Conservation (phyloP, 2,329 filamentous ascomycete genomes). For the Westerdykella sp. region DNA sequence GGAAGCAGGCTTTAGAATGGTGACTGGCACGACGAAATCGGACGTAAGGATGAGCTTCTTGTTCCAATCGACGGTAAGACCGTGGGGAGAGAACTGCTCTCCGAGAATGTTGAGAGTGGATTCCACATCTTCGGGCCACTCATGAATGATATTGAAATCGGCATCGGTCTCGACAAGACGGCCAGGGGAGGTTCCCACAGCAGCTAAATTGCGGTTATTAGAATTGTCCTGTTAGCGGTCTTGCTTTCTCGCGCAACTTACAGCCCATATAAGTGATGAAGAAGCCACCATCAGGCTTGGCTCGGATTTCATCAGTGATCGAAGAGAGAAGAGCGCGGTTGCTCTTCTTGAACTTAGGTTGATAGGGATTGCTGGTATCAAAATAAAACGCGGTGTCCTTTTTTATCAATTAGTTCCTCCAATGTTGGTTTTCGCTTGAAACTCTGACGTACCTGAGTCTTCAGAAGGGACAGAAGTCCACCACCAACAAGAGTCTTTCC, state of each 20-base stretch:
- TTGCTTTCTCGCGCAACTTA: slow-evolving; percentile 2
- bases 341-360: slow-evolving; percentile 54
- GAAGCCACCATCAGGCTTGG: slow-evolving; percentile 58
- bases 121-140: slow-evolving; percentile 55
- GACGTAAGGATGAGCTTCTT: slow-evolving; percentile 55
- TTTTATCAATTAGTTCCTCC: slow-evolving; percentile 1
- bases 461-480: slow-evolving; percentile 53
- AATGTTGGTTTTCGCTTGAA: too few relatives aligned
- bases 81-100: slow-evolving; percentile 59
- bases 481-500: slow-evolving; percentile 54
- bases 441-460: slow-evolving; percentile 41
- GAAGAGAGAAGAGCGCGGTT: slow-evolving; percentile 55
- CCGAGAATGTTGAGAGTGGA: slow-evolving; percentile 52
- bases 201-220: slow-evolving; percentile 25
- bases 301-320: slow-evolving; percentile 57
- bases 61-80: slow-evolving; percentile 53
- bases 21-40: slow-evolving; percentile 58
- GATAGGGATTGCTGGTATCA: slow-evolving; percentile 53
- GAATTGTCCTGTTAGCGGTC: slow-evolving; percentile 6
- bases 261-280: slow-evolving; percentile 59
- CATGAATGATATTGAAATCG: slow-evolving; percentile 55
- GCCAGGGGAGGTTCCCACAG: slow-evolving; percentile 53
- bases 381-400: slow-evolving; percentile 59
- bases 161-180: slow-evolving; percentile 57
- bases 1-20: slow-evolving; percentile 51